These are phyloP conservation scores for Meira miltonrushii DNA, from an alignment of 1,284 basidiomycete species.

Conservation along the genomic window DNA sequence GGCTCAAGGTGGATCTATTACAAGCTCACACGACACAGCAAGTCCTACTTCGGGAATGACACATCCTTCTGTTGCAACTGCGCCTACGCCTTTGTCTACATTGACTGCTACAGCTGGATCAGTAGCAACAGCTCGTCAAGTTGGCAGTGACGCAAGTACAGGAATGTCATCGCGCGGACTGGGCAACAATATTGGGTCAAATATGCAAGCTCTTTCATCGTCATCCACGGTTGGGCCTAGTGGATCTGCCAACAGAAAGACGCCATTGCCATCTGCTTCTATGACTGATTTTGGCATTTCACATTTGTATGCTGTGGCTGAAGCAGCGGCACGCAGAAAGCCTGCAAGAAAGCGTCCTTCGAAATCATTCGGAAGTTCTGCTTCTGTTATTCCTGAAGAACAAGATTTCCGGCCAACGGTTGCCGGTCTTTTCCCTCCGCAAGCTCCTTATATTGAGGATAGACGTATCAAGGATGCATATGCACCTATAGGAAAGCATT, in stretches of 20 bases:
- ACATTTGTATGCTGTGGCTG: slow-evolving; percentile 40
- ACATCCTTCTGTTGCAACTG: slow-evolving; percentile 21
- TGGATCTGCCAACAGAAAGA: slow-evolving; percentile 1
- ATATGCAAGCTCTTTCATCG: neutral
- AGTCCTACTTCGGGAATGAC: slow-evolving; percentile 17
- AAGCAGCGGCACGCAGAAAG: slow-evolving; percentile 35
- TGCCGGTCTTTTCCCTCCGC: slow-evolving; percentile 30
- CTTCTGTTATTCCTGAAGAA: neutral
- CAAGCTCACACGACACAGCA: neutral
- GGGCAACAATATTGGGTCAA: neutral
- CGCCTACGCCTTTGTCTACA: slow-evolving; percentile 28
- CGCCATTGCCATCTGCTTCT: slow-evolving; percentile 12
- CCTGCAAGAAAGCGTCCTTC: slow-evolving; percentile 22
- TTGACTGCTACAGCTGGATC: slow-evolving; percentile 8
- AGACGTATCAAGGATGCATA: slow-evolving; percentile 5
- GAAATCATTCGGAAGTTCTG: slow-evolving; percentile 13
- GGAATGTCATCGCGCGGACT: neutral
- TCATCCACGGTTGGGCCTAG: neutral
- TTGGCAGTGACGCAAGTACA: neutral
- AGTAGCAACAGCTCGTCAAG: slow-evolving; percentile 8
- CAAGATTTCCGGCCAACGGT: slow-evolving; percentile 22
- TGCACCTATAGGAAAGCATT: slow-evolving; percentile 2
- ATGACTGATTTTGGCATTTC: slow-evolving; percentile 25
- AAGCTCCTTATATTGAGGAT: slow-evolving; percentile 16
- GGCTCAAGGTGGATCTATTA: neutral